phyloP scores from a whole-genome alignment of 2,329 filamentous ascomycete species.

The Corniculantispora saksenae region DNA sequence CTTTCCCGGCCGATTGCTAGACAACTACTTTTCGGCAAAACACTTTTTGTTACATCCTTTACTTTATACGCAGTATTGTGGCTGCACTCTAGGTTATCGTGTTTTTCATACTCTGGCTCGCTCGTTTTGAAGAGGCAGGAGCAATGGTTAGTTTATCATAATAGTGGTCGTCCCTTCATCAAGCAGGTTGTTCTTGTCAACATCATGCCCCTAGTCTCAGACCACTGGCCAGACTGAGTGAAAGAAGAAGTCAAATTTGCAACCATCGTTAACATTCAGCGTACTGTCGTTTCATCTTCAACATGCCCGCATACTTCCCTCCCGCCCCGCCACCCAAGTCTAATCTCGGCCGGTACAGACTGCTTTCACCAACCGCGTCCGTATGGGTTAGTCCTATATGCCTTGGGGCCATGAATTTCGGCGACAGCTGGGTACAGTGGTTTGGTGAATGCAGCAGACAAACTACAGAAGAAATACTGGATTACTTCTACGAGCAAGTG shows the following conservation, averaged over 20 bases:
- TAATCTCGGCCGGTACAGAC: slow-evolving; percentile 63
- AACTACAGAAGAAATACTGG: slow-evolving; percentile 63
- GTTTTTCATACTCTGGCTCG: too few relatives aligned
- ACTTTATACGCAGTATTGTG: too few relatives aligned
- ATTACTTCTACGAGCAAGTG: slow-evolving; percentile 63
- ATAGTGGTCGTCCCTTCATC: too few relatives aligned
- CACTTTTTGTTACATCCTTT: too few relatives aligned
- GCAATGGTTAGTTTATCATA: background rate
- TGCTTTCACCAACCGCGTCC: slow-evolving; percentile 65
- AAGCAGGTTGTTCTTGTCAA: background rate
- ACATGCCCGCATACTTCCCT: slow-evolving; percentile 24
- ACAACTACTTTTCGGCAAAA: too few relatives aligned
- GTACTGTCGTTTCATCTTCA: background rate
- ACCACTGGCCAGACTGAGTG: too few relatives aligned
- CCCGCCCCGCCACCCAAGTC: slow-evolving; percentile 56
- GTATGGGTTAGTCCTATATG: slow-evolving; percentile 68
- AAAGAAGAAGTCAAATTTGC: too few relatives aligned
- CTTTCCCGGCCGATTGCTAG: too few relatives aligned
- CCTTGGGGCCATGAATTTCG: slow-evolving; percentile 67
- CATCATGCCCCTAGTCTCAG: too few relatives aligned
- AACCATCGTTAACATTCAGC: too few relatives aligned
- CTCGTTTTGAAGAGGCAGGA: background rate
- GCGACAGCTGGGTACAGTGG: slow-evolving; percentile 51
- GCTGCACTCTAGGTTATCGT: too few relatives aligned
- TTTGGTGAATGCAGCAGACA: slow-evolving; percentile 68